Base-by-base conservation (phyloP, 1,139 yeast species). In the Taiozyma sp. region DNA sequence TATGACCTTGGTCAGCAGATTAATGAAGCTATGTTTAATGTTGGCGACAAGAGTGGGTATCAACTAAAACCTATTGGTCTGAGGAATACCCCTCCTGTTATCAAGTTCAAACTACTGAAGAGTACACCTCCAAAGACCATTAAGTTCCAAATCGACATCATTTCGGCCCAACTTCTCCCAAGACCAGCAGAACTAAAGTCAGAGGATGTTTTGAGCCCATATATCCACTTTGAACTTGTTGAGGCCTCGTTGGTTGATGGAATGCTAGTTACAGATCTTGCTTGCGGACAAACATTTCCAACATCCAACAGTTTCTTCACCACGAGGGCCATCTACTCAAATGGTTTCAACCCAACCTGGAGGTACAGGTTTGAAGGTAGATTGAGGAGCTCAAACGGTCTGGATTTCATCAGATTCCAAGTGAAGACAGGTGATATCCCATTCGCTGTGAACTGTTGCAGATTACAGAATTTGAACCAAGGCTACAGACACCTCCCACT, bases 291-390 rank as follows among this genome's bases (percentile, higher is more conserved):
- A 3, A 46, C 43, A 16, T 36, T 43, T 1, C 30, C 38, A 5
- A 46, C 56, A 9, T 40, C 46, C 4, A 19, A 49, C 4, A 51
- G 52, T 0, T 8, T 29, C 0, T 50, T 55, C 12, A 43, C 57
- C 2, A 69, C 74, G 0, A 55, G 54, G 14, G 45, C 57, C 8
- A 63, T 70, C 29, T 60, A 57, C 29, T 69, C 66, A 49, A 90
- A 91, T 66, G 97, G 97, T 0, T 90, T 88, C 67, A 91, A 87
- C 65, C 97, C 98, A 0, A 70, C 77, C 3, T 91, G 97, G 97
- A 80, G 85, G 58, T 74, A 79, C 47, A 66, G 65, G 5, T 76
- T 83, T 54, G 62, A 68, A 27, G 78, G 87, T 2, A 65, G 63
- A 0, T 62, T 85, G 12, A 65, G 67, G 2, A 69, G 79, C 48